These are phyloP conservation scores for Lipomyces starkeyi DNA, from an alignment of 805 yeast genomes.

Conservation along the genomic window DNA sequence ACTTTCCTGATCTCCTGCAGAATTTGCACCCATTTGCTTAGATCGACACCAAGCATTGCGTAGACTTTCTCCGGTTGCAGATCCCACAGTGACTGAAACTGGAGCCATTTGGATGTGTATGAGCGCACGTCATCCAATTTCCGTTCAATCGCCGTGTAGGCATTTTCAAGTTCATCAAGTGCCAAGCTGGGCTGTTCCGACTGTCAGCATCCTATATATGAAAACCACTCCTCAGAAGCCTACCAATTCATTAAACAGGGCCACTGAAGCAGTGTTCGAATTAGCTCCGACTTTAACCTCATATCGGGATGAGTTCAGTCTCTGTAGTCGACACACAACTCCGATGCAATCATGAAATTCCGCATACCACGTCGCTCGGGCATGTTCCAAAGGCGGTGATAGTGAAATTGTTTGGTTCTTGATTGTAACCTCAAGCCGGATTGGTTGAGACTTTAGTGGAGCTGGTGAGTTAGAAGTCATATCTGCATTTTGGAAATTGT, in stretches of 20 bases:
- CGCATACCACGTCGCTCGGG: slow-evolving; percentile 38
- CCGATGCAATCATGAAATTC: slow-evolving; percentile 36
- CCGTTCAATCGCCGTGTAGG: slow-evolving; percentile 46
- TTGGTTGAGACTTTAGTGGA: slow-evolving; percentile 8
- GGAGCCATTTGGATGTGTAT: slow-evolving; percentile 60
- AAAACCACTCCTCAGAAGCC: background rate
- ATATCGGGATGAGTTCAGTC: slow-evolving; percentile 34
- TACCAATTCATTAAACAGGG: slow-evolving; percentile 19
- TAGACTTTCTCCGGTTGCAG: slow-evolving; percentile 53
- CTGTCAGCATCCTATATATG: background rate
- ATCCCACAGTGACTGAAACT: slow-evolving; percentile 66
- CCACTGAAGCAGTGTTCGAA: background rate
- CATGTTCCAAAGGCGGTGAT: slow-evolving; percentile 42
- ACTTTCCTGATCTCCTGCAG: slow-evolving; percentile 53
- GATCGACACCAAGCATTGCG: slow-evolving; percentile 45
- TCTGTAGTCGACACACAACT: slow-evolving; percentile 26
- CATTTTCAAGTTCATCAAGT: slow-evolving; percentile 14
- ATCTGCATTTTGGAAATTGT: slow-evolving; percentile 22
- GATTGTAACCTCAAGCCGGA: slow-evolving; percentile 41
- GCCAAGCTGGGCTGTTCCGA: slow-evolving; percentile 13
- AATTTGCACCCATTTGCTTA: slow-evolving; percentile 57
- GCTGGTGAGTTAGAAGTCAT: slow-evolving; percentile 13
- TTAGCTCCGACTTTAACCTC: slow-evolving; percentile 14
- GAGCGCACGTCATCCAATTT: slow-evolving; percentile 43
- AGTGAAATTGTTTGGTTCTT: slow-evolving; percentile 42